Conservation (phyloP, 2,329 filamentous ascomycete species). For the Apiospora koreana region DNA sequence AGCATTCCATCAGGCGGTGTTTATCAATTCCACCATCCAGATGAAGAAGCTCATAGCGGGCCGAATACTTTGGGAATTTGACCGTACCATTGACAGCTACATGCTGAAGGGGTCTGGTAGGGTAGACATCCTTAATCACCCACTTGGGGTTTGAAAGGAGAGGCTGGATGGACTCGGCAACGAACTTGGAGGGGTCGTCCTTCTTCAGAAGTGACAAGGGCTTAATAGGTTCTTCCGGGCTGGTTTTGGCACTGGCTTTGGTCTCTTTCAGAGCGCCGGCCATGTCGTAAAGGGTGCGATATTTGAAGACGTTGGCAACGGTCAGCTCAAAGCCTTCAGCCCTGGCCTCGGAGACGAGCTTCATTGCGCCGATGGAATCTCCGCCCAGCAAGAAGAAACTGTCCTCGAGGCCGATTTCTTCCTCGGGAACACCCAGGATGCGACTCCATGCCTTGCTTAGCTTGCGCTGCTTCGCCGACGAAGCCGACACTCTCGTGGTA, state of each 20-base stretch:
- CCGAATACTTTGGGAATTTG: conserved; percentile 58
- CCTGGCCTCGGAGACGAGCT: conserved; percentile 56
- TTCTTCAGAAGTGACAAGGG: conserved; percentile 52
- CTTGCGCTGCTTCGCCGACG: conserved; percentile 43
- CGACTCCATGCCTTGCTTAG: conserved; percentile 51
- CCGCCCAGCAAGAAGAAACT: conserved; percentile 63
- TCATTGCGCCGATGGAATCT: conserved; percentile 63
- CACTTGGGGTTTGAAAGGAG: conserved; percentile 52
- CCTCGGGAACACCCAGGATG: conserved; percentile 44
- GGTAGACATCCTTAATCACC: conserved; percentile 57
- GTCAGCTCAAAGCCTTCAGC: conserved; percentile 48
- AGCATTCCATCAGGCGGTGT: conserved; percentile 48
- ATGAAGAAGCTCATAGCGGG: conserved; percentile 66
- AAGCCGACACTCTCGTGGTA: conserved; percentile 37
- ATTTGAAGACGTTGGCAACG: conserved; percentile 57
- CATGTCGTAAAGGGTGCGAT: conserved; percentile 51
- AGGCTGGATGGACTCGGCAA: conserved; percentile 50
- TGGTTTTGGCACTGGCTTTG: conserved; percentile 17
- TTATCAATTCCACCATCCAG: conserved; percentile 53
- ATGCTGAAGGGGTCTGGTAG: conserved; percentile 59
- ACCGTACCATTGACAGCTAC: conserved; percentile 61
- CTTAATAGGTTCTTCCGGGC: conserved; percentile 30
- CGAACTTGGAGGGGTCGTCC: conserved; percentile 41
- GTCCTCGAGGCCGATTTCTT: conserved; percentile 53
- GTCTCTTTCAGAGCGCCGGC: conserved; percentile 49